phyloP scores from a whole-genome alignment of 371 early-diverging fungal genomes.

The Aphelidium insulamus region DNA sequence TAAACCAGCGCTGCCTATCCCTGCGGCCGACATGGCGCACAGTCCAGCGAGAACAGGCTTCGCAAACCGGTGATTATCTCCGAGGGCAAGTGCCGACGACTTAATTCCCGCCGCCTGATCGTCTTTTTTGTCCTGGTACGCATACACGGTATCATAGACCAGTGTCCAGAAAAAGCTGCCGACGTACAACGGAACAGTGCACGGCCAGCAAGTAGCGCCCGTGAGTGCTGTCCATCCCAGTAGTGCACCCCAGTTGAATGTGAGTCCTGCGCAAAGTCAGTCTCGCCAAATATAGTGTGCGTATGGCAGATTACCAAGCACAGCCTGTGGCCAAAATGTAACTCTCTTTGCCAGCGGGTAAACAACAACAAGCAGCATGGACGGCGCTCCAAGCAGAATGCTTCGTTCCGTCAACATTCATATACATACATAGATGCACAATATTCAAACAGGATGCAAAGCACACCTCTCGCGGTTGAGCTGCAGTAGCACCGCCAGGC shows the following conservation, averaged over 20 bases:
- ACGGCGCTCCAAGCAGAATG: slow-evolving; percentile 57
- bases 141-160: slow-evolving; percentile 90
- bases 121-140: slow-evolving; percentile 74
- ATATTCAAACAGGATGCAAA: not conserved
- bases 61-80: too few species aligned
- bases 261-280: slow-evolving; percentile 24
- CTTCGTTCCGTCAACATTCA: slow-evolving; percentile 13
- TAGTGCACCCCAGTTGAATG: slow-evolving; percentile 88
- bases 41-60: too few species aligned
- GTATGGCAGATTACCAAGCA: slow-evolving; percentile 23
- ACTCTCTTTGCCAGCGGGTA: slow-evolving; percentile 92
- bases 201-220: slow-evolving; percentile 37
- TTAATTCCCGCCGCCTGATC: slow-evolving; percentile 68
- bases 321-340: slow-evolving; percentile 83
- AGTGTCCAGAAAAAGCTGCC: slow-evolving; percentile 84
- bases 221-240: slow-evolving; percentile 82
- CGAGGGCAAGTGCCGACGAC: slow-evolving; percentile 76
- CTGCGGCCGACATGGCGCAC: too few species aligned
- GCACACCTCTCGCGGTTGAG: slow-evolving; percentile 40
- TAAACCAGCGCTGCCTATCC: too few species aligned
- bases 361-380: slow-evolving; percentile 45
- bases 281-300: not conserved
- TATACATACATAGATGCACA: not conserved
- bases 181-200: slow-evolving; percentile 56
- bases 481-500: slow-evolving; percentile 51